Evolutionary conservation across 805 yeast species (phyloP).

Genomic region (Candida piceae): DNA sequence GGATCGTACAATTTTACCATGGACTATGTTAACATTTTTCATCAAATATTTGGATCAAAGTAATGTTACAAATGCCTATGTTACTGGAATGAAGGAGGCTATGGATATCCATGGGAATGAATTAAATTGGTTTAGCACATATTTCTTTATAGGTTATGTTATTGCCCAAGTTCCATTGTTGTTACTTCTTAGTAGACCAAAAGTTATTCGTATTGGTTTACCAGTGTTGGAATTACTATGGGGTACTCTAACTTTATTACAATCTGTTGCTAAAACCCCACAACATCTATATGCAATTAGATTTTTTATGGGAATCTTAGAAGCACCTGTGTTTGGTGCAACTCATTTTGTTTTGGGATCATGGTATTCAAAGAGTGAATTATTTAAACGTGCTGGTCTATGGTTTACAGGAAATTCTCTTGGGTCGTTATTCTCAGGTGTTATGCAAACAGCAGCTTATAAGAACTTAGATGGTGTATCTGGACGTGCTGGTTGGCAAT

Average conservation of each 20-base stretch:
- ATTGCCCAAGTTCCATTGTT: slow-evolving; percentile 61
- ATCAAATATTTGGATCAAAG: slow-evolving; percentile 56
- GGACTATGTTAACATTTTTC: no score
- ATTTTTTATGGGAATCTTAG: slow-evolving; percentile 58
- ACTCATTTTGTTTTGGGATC: slow-evolving; percentile 38
- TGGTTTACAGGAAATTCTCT: slow-evolving; percentile 27
- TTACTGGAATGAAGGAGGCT: slow-evolving; percentile 61
- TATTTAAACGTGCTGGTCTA: slow-evolving; percentile 15
- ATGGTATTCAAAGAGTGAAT: slow-evolving; percentile 12
- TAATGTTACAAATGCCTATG: slow-evolving; percentile 54
- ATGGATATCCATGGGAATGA: slow-evolving; percentile 19
- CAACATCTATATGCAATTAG: slow-evolving; percentile 51
- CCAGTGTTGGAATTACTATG: slow-evolving; percentile 49
- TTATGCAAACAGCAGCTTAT: slow-evolving; percentile 37
- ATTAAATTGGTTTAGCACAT: slow-evolving; percentile 22
- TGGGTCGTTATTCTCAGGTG: slow-evolving; percentile 51
- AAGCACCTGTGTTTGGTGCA: slow-evolving; percentile 59
- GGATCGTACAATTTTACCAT: no score
- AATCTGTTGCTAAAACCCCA: slow-evolving; percentile 35
- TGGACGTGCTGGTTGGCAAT: slow-evolving; percentile 43
- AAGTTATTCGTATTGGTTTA: slow-evolving; percentile 43
- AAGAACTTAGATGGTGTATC: slow-evolving; percentile 21
- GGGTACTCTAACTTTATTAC: slow-evolving; percentile 31
- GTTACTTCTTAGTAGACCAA: slow-evolving; percentile 40
- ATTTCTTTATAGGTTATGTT: slow-evolving; percentile 43